phyloP scores from a whole-genome alignment of 805 yeast genomes.

The Yamadazyma laniorum region DNA sequence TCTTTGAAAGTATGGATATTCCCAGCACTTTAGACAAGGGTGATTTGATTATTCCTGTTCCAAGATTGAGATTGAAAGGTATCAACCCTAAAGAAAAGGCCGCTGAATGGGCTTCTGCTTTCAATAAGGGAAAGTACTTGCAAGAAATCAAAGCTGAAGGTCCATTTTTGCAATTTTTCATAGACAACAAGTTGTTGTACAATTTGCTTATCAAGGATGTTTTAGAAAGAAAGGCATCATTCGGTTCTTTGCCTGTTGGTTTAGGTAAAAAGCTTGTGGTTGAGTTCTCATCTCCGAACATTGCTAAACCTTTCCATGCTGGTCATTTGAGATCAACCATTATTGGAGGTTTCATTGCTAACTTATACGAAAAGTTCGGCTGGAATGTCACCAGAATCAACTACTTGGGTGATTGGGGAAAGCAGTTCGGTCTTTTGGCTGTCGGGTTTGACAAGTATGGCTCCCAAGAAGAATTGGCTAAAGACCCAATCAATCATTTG shows the following conservation, averaged over 20 bases:
- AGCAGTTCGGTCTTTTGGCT: conserved; percentile 95
- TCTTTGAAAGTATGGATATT: conserved; percentile 85
- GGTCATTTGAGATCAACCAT: conserved; percentile 98
- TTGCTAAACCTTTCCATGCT: conserved; percentile 99
- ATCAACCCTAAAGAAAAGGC: conserved; percentile 76
- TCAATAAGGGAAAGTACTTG: conserved; percentile 71
- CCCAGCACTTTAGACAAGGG: conserved; percentile 86
- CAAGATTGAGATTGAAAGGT: conserved; percentile 77
- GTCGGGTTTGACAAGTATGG: conserved; percentile 91
- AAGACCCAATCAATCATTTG: conserved; percentile 90
- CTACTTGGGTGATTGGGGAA: conserved; percentile 99
- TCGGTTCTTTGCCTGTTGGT: conserved; percentile 77
- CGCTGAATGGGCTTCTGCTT: conserved; percentile 69
- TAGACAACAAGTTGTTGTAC: conserved; percentile 63
- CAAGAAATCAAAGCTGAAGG: conserved; percentile 78
- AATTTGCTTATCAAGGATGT: conserved; percentile 69
- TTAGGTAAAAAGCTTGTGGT: conserved; percentile 69
- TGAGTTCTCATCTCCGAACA: conserved; percentile 96
- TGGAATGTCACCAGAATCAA: conserved; percentile 92
- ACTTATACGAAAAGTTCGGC: conserved; percentile 85
- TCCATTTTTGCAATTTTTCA: conserved; percentile 87
- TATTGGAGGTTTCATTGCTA: conserved; percentile 92
- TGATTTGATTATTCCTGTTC: conserved; percentile 88
- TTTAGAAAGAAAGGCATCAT: conserved; percentile 56
- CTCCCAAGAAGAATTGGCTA: conserved; percentile 60